Conservation (phyloP, 2,329 filamentous ascomycete species). For the Diaporthe ilicicola region DNA sequence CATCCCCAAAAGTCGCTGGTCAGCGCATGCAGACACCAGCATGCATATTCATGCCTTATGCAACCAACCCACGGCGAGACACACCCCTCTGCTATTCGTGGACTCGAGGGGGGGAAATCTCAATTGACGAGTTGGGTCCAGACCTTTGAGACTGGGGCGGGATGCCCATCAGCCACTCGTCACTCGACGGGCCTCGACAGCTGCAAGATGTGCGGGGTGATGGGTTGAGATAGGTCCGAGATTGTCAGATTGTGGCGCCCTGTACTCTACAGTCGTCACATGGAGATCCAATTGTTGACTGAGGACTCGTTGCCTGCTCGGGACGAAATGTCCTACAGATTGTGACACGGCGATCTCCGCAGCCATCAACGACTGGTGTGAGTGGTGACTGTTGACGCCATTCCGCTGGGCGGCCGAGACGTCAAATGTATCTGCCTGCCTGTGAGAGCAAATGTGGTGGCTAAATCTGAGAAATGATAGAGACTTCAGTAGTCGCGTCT, state of each 20-base stretch:
- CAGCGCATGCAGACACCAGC: constrained; percentile 20
- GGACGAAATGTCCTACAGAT: neutral
- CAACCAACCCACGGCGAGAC: constrained; percentile 11
- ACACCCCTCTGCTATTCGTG: constrained; percentile 4
- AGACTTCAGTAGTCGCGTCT: neutral
- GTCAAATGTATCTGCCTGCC: neutral
- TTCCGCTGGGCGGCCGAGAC: neutral
- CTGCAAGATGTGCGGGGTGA: constrained; percentile 18
- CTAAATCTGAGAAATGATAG: constrained; percentile 10
- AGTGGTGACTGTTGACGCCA: neutral
- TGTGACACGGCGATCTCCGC: constrained; percentile 22
- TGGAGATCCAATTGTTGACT: constrained; percentile 25
- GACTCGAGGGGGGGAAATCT: neutral
- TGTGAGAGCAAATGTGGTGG: constrained; percentile 2
- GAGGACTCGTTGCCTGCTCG: constrained; percentile 1
- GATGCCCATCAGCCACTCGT: constrained; percentile 26
- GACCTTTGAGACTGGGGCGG: constrained; percentile 10
- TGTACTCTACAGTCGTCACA: constrained; percentile 28
- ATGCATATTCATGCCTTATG: constrained; percentile 19
- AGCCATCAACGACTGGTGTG: neutral
- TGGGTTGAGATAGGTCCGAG: constrained; percentile 1
- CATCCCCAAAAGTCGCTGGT: constrained; percentile 15
- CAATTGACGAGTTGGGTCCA: constrained; percentile 22
- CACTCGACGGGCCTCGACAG: constrained; percentile 1
- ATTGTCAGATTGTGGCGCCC: constrained; percentile 23